Evolutionary conservation across 202 grass and related monocot genomes (phyloP), one percentile per base, ranked within the genome.

Genomic region (Setaria viridis): DNA sequence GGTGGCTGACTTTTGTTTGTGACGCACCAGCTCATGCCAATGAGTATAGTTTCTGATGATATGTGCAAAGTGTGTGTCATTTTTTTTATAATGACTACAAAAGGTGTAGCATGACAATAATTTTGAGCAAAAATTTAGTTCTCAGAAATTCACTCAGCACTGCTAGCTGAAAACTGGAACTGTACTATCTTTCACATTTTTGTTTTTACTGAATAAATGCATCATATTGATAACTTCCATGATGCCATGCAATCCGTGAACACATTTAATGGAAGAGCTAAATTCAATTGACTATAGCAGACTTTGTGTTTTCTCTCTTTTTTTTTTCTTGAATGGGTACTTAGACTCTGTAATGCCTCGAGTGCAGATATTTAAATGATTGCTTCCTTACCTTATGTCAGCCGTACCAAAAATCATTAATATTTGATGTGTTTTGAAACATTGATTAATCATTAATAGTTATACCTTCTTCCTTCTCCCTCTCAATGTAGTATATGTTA

Each of bases 381-480:
- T 33, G 19, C 32, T 85, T 85, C 17, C 21, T 69, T 6, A 46
- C 7, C 21, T 11, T 58, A 33, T 46, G 3, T 74, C 33, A 39
- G 45, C 3, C 32, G 7, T 37, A 58, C 25, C 4, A 72, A 45
- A 81, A 70, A 57, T 45, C 50, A 2, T 16, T 29, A 47, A 20
- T 59, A 25, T 72, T 57, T 57, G 16, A 11, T 30, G 5, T 57
- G 8, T 29, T 81, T 57, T 12, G n/a, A 8, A 54, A 6, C 11
- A 29, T 30, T 58, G 60, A 67, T 14, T 47, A 16, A 46, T 15
- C 15, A 4, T 66, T 55, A 43, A 50, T 84, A n/a, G 14, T 64
- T 83, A 11, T 29, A 25, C 14, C 32, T 74, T 63, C 62, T 83
- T 62, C 7, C 63, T 83, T 63, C 11, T 25, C 47, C n/a, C 48